Evolutionary conservation across 2,329 filamentous ascomycete species (phyloP), one percentile per base, ranked within the genome.

Genomic region (Aspergillus tubingensis): DNA sequence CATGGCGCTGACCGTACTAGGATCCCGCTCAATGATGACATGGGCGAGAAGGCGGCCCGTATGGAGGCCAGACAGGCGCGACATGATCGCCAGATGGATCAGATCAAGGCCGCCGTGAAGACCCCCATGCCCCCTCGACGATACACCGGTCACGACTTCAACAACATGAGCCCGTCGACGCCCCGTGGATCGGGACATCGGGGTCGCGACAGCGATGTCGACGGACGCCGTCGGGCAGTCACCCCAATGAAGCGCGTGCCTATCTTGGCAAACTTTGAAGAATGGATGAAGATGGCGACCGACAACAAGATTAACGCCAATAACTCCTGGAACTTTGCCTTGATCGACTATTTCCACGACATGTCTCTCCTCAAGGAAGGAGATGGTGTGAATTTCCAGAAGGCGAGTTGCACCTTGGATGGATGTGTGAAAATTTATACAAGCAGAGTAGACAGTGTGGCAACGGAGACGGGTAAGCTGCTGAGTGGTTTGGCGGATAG

Each of bases 231-330:
- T 36, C 86, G 83, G 64, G 91, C 90, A 39, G 90, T 96, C 57
- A 97, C 95, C 61, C 95, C 94, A 57, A 94, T 96, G 89, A 96
- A 96, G 83, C 90, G 93, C 62, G 91, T 96, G 27, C 95, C 95
- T 1, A 90, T 99, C 69, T 82, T 99, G 57, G 95, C 95, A 72
- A 99, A 99, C 78, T 99, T 98, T 70, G 95, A 99, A 76, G 95
- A 99, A 76, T 98, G 94, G 95, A 98, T 99, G 92, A 99, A 98
- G 83, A 96, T 99, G 92, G 95, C 95, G 2, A 98, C 95, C 15
- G 95, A 99, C 81, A 99, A 99, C 80, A 95, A 95, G 79, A 99
- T 99, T 83, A 99, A 98, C 75, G 94, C 95, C 52, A 88, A 90
- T 61, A 99, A 99, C 77, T 97, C 93, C 30, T 99, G 95, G 95